Evolutionary conservation across 2,329 filamentous ascomycete genomes (phyloP).

Genomic region (Colletotrichum neosansevieriae): DNA sequence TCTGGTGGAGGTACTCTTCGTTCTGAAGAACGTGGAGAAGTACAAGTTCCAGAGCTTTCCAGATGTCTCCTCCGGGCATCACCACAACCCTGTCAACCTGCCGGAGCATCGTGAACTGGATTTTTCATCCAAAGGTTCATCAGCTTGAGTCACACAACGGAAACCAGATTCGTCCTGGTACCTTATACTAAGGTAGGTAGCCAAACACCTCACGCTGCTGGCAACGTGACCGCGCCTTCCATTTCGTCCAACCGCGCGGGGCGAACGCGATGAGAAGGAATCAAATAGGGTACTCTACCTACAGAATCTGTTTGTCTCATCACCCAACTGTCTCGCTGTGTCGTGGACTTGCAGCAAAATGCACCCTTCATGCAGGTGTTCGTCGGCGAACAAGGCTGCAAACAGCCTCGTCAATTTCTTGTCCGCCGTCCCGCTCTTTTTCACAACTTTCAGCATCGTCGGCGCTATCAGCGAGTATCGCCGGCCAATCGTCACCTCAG

Average conservation of each 20-base stretch:
- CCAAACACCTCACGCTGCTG: neutral
- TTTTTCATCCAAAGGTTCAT: neutral
- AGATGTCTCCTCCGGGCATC: slow-evolving; percentile 11
- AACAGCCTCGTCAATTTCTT: slow-evolving; percentile 1
- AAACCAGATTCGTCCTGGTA: neutral
- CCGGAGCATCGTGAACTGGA: slow-evolving; percentile 26
- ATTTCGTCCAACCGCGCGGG: slow-evolving; percentile 1
- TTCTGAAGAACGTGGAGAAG: neutral
- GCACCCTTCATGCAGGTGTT: slow-evolving; percentile 35
- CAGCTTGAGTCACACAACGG: neutral
- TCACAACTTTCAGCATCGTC: neutral
- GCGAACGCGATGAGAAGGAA: neutral
- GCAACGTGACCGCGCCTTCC: neutral
- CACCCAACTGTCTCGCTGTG: neutral
- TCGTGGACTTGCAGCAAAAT: slow-evolving; percentile 14
- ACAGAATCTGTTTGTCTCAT: neutral
- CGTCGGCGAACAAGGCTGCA: slow-evolving; percentile 14
- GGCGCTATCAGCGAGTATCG: neutral
- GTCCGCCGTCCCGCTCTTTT: slow-evolving; percentile 14
- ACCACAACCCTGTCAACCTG: slow-evolving; percentile 7
- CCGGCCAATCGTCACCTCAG: slow-evolving; percentile 9
- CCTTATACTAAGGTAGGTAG: too few species aligned
- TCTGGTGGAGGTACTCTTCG: slow-evolving; percentile 13
- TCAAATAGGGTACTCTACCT: neutral
- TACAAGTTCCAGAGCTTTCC: slow-evolving; percentile 28